phyloP scores from a whole-genome alignment of 306 rosid species.

The Cajanus cajan region DNA sequence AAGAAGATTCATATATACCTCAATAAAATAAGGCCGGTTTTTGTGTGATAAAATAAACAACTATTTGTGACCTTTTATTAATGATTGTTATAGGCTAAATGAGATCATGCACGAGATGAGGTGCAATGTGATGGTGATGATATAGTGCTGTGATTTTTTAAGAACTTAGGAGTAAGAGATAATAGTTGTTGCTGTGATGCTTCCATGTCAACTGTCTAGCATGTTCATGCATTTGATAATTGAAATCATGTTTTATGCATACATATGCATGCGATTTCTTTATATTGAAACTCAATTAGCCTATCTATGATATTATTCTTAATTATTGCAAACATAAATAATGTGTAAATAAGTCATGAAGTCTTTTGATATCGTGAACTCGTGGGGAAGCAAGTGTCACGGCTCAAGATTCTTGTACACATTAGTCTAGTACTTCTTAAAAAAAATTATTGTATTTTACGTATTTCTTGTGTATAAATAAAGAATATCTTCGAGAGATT shows the following conservation, averaged over 20 bases:
- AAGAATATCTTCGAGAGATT: too few species aligned
- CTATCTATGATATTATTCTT: neutral
- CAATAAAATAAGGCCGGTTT: neutral
- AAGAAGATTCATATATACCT: neutral
- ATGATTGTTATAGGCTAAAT: neutral
- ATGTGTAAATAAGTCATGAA: neutral
- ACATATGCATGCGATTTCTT: neutral
- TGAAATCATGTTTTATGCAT: neutral
- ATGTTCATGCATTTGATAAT: neutral
- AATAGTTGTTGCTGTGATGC: conserved; percentile 24
- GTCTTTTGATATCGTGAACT: neutral
- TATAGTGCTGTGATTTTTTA: neutral
- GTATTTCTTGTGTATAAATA: too few species aligned
- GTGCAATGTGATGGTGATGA: neutral
- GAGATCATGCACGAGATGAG: conserved; percentile 26
- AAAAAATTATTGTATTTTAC: neutral
- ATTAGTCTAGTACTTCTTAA: neutral
- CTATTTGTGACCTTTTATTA: neutral
- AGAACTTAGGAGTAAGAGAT: neutral
- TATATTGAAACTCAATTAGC: neutral
- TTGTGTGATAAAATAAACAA: conserved; percentile 24
- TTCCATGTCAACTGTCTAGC: conserved; percentile 39
- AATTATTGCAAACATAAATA: neutral
- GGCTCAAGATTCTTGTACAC: neutral
- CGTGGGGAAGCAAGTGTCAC: neutral